Evolutionary conservation across 2,329 filamentous ascomycete genomes (phyloP).

Genomic region (Aciculosporium take): DNA sequence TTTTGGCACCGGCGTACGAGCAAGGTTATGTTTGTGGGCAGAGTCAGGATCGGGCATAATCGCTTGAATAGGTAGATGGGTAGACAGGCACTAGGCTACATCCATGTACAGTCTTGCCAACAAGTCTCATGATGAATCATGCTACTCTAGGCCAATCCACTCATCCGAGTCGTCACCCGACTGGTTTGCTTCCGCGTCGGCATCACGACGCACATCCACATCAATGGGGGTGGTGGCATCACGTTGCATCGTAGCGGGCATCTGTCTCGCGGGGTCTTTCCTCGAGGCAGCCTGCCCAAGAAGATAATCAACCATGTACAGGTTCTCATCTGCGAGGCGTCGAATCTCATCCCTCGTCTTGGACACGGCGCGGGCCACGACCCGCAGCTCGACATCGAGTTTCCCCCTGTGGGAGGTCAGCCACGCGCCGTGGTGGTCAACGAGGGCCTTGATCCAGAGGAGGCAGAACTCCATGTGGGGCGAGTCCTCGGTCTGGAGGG

Average conservation of each 20-base stretch:
- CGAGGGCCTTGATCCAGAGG: conserved; percentile 72
- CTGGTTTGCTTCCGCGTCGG: conserved; percentile 15
- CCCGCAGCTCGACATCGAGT: conserved; percentile 70
- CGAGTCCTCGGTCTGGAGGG: conserved; percentile 73
- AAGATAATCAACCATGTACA: conserved; percentile 79
- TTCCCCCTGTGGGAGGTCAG: conserved; percentile 67
- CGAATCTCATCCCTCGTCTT: conserved; percentile 73
- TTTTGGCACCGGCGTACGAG: background rate
- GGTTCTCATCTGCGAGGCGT: conserved; percentile 72
- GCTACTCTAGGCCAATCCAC: conserved; percentile 36
- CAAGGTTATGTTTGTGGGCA: no score
- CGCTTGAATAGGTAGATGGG: no score
- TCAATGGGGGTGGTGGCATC: background rate
- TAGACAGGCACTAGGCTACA: no score
- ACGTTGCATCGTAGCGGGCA: conserved; percentile 7
- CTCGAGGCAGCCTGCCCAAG: conserved; percentile 32
- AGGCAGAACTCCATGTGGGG: conserved; percentile 93
- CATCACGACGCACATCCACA: background rate
- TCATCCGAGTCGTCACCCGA: conserved; percentile 19
- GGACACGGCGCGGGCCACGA: conserved; percentile 66
- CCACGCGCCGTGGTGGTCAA: conserved; percentile 74
- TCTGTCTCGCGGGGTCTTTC: conserved; percentile 10
- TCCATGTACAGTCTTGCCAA: no score
- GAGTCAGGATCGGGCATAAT: background rate
- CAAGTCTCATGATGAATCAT: no score